phyloP scores from a whole-genome alignment of 352 stramenopile species.

The Pseudoperonospora humuli region DNA sequence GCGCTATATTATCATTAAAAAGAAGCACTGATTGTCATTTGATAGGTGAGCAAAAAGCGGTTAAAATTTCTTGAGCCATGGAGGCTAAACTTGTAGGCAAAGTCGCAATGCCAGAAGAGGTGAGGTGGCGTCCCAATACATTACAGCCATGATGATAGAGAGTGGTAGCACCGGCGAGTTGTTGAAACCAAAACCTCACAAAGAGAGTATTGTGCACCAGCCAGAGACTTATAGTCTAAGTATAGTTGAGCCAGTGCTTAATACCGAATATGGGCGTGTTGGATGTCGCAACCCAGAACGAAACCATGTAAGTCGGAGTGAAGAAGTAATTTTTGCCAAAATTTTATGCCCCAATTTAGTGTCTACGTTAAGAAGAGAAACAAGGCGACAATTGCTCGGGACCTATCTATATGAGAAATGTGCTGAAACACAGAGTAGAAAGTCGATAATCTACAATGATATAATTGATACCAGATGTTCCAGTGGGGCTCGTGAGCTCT shows the following conservation, averaged over 20 bases:
- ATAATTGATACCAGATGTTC: too few species aligned
- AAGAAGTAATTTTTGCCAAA: too few species aligned
- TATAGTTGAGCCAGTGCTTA: not conserved
- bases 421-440: too few species aligned
- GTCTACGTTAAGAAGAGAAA: not conserved
- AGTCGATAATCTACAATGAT: too few species aligned
- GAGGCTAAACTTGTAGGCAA: not conserved
- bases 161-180: not conserved
- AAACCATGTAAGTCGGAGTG: not conserved
- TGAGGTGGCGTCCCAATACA: not conserved
- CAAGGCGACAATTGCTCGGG: not conserved
- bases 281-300: not conserved
- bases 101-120: not conserved
- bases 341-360: not conserved
- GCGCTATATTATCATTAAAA: not conserved
- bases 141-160: not conserved
- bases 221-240: not conserved
- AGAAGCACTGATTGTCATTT: not conserved
- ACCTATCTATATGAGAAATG: too few species aligned
- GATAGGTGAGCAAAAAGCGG: not conserved
- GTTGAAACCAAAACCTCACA: not conserved
- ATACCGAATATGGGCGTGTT: not conserved
- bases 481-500: too few species aligned
- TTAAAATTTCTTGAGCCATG: not conserved
- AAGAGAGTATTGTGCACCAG: not conserved